Percentiles rank a stretch among this genome's conserved stretches.
Conservation (phyloP, 768 basidiomycete genomes). For the Naganishia onofrii region DNA sequence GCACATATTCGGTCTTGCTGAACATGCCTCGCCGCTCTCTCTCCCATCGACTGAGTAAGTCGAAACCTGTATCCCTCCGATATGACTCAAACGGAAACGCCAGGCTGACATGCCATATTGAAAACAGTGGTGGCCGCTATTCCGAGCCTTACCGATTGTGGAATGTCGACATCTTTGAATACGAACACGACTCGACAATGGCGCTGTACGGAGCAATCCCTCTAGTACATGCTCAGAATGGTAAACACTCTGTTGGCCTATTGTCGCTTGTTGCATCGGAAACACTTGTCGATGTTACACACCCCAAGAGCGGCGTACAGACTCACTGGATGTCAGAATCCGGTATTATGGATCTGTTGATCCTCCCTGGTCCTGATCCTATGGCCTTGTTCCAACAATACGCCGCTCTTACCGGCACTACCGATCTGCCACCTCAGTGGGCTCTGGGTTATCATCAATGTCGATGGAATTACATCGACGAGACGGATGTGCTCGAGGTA, state of each 20-base stretch:
- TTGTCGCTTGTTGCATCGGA: conserved; percentile 86
- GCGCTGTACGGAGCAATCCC: conserved; percentile 90
- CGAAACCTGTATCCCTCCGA: no score
- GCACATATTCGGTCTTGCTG: conserved; percentile 92
- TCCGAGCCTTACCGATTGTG: conserved; percentile 90
- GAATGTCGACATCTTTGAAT: conserved; percentile 96
- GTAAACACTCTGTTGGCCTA: conserved; percentile 80
- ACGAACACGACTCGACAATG: conserved; percentile 63
- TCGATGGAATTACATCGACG: conserved; percentile 94
- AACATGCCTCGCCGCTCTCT: conserved; percentile 86
- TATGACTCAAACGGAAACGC: no score
- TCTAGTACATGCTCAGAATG: conserved; percentile 86
- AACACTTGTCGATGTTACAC: conserved; percentile 88
- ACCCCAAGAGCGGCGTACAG: conserved; percentile 59
- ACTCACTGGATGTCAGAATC: conserved; percentile 99
- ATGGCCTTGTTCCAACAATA: conserved; percentile 81
- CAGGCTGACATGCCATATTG: not conserved
- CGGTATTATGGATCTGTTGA: conserved; percentile 88
- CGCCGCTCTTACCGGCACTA: conserved; percentile 74
- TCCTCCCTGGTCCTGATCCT: conserved; percentile 87
- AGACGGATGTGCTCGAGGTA: conserved; percentile 79
- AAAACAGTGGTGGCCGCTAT: conserved; percentile 68
- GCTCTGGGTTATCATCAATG: conserved; percentile 95
- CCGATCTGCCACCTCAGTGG: conserved; percentile 85
- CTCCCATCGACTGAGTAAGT: conserved; percentile 69